Evolutionary conservation across 177 flowering plant species (phyloP).

Genomic region (Vitis hybrid): DNA sequence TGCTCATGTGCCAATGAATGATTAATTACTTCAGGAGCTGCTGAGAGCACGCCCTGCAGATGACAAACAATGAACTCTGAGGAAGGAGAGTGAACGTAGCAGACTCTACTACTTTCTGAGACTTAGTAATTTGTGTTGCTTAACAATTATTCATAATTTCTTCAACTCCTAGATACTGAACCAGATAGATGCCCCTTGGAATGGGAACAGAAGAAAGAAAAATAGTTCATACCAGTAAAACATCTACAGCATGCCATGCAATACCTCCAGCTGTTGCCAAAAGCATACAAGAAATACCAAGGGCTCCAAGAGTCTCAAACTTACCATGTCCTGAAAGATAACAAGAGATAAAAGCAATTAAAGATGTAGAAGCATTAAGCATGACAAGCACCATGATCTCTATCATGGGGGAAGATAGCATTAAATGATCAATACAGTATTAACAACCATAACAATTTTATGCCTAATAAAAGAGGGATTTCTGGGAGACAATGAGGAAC

Average conservation of each 20-base stretch:
- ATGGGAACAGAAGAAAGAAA: neutral
- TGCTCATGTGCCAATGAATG: conserved; percentile 51
- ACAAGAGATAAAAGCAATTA: conserved; percentile 7
- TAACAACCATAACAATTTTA: no score
- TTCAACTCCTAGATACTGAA: no score
- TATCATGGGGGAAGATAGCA: no score
- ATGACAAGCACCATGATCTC: neutral
- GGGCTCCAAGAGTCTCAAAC: conserved; percentile 95
- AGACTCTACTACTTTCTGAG: neutral
- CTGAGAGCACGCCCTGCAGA: conserved; percentile 60
- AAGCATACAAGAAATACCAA: conserved; percentile 93
- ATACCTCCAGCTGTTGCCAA: conserved; percentile 91
- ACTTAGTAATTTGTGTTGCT: neutral
- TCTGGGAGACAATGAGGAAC: no score
- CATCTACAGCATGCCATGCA: conserved; percentile 88
- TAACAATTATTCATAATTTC: neutral
- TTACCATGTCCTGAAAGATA: conserved; percentile 88
- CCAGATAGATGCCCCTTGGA: no score
- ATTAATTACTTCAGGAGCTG: conserved; percentile 53
- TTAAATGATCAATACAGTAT: no score
- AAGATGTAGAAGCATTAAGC: neutral
- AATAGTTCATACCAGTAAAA: conserved; percentile 54
- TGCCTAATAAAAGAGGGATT: no score
- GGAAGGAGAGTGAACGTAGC: neutral
- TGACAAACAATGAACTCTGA: neutral